phyloP scores from a whole-genome alignment of 495 filamentous ascomycete genomes.

The Articulospora tetracladia region DNA sequence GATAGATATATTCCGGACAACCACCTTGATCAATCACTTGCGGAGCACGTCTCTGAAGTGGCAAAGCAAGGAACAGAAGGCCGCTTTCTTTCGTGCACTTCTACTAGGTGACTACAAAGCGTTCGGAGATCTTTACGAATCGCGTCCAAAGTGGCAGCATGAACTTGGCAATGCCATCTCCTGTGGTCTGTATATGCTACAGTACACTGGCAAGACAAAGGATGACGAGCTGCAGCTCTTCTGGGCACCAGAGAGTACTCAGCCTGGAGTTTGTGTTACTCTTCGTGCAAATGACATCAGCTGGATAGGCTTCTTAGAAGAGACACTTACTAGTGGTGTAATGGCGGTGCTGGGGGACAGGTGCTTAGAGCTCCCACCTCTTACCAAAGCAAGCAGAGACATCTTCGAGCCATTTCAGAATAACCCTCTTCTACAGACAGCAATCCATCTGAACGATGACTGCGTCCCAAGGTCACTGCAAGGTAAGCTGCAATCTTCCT shows the following conservation, averaged over 20 bases:
- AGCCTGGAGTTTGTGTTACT: neutral
- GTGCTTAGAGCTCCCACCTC: no score
- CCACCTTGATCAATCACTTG: slow-evolving; percentile 11
- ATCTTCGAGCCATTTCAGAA: no score
- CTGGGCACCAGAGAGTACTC: slow-evolving; percentile 3
- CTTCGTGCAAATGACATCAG: neutral
- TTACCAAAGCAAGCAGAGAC: no score
- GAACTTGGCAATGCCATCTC: slow-evolving; percentile 13
- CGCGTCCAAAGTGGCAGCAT: neutral
- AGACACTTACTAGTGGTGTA: neutral
- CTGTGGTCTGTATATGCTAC: slow-evolving; percentile 1
- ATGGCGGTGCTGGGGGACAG: no score
- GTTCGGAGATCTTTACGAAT: slow-evolving; percentile 11
- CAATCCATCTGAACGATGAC: no score
- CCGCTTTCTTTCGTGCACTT: slow-evolving; percentile 4
- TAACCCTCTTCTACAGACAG: no score
- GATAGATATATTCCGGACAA: slow-evolving; percentile 8
- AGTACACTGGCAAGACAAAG: slow-evolving; percentile 5
- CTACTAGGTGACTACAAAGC: neutral
- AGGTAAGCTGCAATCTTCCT: no score
- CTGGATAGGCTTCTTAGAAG: slow-evolving; percentile 6
- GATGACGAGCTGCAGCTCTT: slow-evolving; percentile 6
- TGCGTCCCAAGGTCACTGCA: no score
- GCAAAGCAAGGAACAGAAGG: neutral
- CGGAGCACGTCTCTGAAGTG: neutral